Base-by-base conservation (phyloP, 805 yeast genomes). In the Kluyveromyces siamensis region DNA sequence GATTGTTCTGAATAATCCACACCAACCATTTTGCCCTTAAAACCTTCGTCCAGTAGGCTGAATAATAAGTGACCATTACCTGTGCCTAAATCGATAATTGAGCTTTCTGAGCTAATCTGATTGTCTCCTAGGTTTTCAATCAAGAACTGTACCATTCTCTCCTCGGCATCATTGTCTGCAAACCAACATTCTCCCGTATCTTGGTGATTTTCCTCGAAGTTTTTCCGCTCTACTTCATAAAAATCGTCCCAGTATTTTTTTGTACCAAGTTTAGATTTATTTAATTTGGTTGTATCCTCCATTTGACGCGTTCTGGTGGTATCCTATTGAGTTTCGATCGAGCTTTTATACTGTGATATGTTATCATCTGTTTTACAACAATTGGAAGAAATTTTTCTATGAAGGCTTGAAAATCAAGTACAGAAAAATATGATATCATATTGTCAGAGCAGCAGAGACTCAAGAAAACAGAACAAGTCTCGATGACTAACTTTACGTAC, bases 131-230 rank as follows among this genome's bases (percentile, higher is more conserved):
- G 41, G 54, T 81, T 75, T 4, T 79, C 79, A 16, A 73, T 67
- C 7, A 91, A 63, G 58, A 84, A 90, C 44, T 79, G 79, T n/a
- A 85, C 74, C 80, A 93, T 84, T 61, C 81, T 84, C 50, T 73
- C 74, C 61, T 91, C 98, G 0, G 99, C 98, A 59, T 84, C 89
- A n/a, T 86, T 83, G 59, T 93, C 99, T 55, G 85, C 81, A 66
- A 93, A 93, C 99, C 99, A 93, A 64, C 90, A 79, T 65, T 93
- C 98, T 1, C 99, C 99, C 0, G 89, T 82, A 63, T 93, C 97
- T 17, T 83, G 75, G 16, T 84, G 80, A 62, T 91, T 86, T 27
- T 78, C 78, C 38, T 72, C 66, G 59, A 86, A 91, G 67, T 91
- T 91, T 27, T 63, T 57, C 52, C 79, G 76, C 60, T 91, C 99